A percentile compares a stretch with the other conserved stretches of the same genome.
Conservation (phyloP, 2,329 filamentous ascomycete species). For the Pseudogymnoascus sp. region DNA sequence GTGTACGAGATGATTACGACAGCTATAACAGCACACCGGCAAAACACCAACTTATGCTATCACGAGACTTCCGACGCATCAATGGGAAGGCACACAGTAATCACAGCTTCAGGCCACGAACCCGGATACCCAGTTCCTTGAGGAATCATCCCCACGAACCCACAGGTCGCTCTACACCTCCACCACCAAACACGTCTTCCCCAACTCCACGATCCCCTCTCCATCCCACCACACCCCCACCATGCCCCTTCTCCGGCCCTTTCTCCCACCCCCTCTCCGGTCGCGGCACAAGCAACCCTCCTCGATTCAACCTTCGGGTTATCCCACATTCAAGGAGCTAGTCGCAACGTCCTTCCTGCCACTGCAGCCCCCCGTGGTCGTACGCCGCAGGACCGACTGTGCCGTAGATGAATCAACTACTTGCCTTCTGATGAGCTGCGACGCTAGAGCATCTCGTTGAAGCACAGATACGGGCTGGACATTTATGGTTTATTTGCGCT, state of each 20-base stretch:
- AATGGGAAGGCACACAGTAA: not conserved
- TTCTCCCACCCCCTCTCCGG: not conserved
- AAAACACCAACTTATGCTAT: not conserved
- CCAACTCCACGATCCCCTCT: not conserved
- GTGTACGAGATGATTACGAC: not conserved
- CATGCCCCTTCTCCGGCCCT: not conserved
- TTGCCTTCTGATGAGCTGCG: constrained; percentile 57
- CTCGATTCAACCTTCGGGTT: constrained; percentile 27
- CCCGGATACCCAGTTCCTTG: not conserved
- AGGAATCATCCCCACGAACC: not conserved
- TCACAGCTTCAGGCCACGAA: not conserved
- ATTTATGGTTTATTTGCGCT: constrained; percentile 21
- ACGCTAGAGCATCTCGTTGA: constrained; percentile 48
- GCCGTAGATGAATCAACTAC: constrained; percentile 29
- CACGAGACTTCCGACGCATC: not conserved
- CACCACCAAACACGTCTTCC: not conserved
- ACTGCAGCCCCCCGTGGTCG: constrained; percentile 2
- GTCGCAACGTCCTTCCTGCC: constrained; percentile 24
- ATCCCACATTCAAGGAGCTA: constrained; percentile 26
- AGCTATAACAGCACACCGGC: not conserved
- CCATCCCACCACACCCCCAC: not conserved
- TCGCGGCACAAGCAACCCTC: constrained; percentile 26
- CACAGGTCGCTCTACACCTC: not conserved
- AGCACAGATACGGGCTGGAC: constrained; percentile 64
- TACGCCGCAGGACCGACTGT: constrained; percentile 18